These are phyloP conservation scores for Xylariaceae sp. DNA, from an alignment of 2,329 filamentous ascomycete genomes.

Conservation along the genomic window DNA sequence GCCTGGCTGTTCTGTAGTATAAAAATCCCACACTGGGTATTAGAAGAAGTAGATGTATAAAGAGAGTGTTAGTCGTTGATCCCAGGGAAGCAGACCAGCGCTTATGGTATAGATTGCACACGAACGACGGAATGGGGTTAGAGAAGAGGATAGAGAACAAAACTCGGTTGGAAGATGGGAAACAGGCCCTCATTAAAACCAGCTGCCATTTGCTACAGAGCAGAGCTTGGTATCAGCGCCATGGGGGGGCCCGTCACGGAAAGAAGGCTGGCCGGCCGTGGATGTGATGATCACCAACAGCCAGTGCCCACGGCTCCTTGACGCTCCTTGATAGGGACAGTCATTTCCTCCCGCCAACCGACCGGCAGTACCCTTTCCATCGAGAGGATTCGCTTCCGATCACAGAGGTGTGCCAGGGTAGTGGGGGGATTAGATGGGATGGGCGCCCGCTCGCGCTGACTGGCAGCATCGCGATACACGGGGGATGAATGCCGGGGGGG, in stretches of 20 bases:
- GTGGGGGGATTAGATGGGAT: constrained; percentile 12
- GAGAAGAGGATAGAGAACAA: constrained; percentile 37
- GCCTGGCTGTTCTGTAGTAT: constrained; percentile 46
- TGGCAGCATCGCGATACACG: background rate
- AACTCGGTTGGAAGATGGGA: constrained; percentile 36
- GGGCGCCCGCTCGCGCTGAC: background rate
- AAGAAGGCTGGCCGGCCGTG: constrained; percentile 38
- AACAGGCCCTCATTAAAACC: constrained; percentile 39
- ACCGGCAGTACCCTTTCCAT: constrained; percentile 18
- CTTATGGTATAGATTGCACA: constrained; percentile 47
- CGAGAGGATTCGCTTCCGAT: constrained; percentile 29
- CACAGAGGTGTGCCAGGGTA: constrained; percentile 28
- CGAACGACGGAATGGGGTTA: constrained; percentile 42
- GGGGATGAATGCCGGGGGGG: constrained; percentile 2
- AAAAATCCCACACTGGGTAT: constrained; percentile 42
- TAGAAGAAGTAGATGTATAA: constrained; percentile 43
- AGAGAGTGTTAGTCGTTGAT: constrained; percentile 45
- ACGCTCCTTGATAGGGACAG: constrained; percentile 25
- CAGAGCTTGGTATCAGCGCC: constrained; percentile 18
- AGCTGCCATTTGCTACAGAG: constrained; percentile 17
- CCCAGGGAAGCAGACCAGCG: constrained; percentile 57
- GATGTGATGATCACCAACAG: constrained; percentile 34
- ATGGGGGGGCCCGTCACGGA: constrained; percentile 39
- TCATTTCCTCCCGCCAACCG: constrained; percentile 14
- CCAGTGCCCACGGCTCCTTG: constrained; percentile 27